A percentile compares a stretch with the other conserved stretches of the same genome.
These are phyloP conservation scores for Solanum pinnatisectum DNA, from an alignment of 257 asterid genomes.

Conservation along the genomic window DNA sequence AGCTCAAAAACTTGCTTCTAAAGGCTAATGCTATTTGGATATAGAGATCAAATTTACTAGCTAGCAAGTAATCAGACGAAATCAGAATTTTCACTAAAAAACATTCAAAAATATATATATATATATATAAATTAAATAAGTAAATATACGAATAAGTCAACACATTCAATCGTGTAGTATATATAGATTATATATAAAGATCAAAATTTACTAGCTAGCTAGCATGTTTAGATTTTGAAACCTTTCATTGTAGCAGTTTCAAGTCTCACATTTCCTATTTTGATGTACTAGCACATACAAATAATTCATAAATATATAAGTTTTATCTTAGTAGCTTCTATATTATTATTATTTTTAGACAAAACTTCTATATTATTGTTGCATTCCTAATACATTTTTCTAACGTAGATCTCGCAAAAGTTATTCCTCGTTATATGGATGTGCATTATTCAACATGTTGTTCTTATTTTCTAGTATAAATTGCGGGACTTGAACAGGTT, in stretches of 20 bases:
- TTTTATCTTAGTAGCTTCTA: neutral
- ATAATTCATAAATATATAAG: neutral
- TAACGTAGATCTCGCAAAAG: neutral
- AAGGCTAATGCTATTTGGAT: conserved; percentile 1
- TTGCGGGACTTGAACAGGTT: neutral
- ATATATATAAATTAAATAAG: neutral
- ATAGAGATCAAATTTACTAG: neutral
- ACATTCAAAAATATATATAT: neutral
- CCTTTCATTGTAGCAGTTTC: neutral
- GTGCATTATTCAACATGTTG: neutral
- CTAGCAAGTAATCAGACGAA: neutral
- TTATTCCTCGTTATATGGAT: neutral
- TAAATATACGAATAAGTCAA: neutral
- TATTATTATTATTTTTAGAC: neutral
- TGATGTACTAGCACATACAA: neutral
- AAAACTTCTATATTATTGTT: neutral
- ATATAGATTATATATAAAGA: neutral
- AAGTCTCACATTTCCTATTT: neutral
- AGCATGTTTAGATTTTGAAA: neutral
- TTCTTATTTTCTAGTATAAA: neutral
- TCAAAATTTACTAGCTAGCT: neutral
- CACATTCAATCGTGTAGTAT: neutral
- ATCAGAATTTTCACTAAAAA: neutral
- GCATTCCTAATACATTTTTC: neutral
- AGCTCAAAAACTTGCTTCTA: neutral